Conservation (phyloP, 192 early-diverging fungal species). For the Funneliformis geosporum region DNA sequence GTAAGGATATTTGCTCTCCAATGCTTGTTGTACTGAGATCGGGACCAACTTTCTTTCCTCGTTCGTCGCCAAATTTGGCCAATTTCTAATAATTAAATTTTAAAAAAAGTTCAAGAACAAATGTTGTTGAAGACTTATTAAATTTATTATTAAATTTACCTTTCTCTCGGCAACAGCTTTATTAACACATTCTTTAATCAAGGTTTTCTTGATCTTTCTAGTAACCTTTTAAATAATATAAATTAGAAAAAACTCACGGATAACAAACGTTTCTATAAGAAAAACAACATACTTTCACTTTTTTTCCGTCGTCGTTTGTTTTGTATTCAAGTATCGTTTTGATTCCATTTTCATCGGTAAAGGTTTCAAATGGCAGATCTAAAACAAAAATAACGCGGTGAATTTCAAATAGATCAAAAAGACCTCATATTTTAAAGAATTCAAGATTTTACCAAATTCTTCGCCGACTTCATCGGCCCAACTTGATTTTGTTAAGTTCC, state of each 20-base stretch:
- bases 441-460: conserved; percentile 45
- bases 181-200: conserved; percentile 82
- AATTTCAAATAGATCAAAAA: neutral
- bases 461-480: conserved; percentile 82
- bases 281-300: conserved; percentile 69
- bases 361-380: conserved; percentile 44
- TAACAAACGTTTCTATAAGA: neutral
- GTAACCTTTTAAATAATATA: conserved; percentile 58
- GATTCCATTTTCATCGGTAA: conserved; percentile 77
- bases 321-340: conserved; percentile 80
- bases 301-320: conserved; percentile 89
- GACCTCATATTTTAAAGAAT: neutral
- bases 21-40: conserved; percentile 86
- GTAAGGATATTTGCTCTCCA: conserved; percentile 85
- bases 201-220: conserved; percentile 75
- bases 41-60: conserved; percentile 75
- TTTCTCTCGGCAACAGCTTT: conserved; percentile 88
- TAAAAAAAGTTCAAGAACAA: neutral
- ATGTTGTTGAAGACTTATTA: neutral
- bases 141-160: conserved; percentile 34
- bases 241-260: neutral
- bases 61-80: conserved; percentile 92
- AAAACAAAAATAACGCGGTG: neutral
- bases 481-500: conserved; percentile 50
- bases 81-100: conserved; percentile 53